A percentile compares a stretch with the other conserved stretches of the same genome.
Conservation (phyloP, 257 asterid genomes). For the Paraleonurus japonicus region DNA sequence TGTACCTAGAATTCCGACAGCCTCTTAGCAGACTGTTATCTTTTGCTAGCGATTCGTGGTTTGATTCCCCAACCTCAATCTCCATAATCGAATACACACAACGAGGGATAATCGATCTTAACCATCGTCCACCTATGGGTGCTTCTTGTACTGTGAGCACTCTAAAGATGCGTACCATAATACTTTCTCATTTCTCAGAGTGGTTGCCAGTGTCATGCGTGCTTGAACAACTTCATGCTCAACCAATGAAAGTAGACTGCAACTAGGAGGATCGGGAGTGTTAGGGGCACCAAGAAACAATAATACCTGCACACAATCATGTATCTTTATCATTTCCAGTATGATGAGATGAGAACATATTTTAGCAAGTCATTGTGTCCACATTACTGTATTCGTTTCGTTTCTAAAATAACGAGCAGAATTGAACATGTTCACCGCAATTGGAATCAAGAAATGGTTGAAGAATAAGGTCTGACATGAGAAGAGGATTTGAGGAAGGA, state of each 20-base stretch:
- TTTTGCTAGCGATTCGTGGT: neutral
- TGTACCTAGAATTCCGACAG: neutral
- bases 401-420: neutral
- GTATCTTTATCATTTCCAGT: neutral
- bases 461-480: neutral
- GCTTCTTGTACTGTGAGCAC: neutral
- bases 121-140: neutral
- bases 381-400: neutral
- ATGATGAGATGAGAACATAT: neutral
- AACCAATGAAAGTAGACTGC: slow-evolving; percentile 80
- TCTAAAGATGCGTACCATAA: neutral
- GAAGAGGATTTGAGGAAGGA: neutral
- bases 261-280: slow-evolving; percentile 61
- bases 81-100: neutral
- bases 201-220: slow-evolving; percentile 44
- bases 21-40: no score
- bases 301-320: slow-evolving; percentile 57
- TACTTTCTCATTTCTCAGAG: neutral
- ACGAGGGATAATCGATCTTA: neutral
- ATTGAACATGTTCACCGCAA: neutral
- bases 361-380: neutral
- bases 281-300: slow-evolving; percentile 78
- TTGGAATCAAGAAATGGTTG: neutral
- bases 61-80: neutral
- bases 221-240: slow-evolving; percentile 90